A percentile compares a stretch with the other conserved stretches of the same genome.
phyloP scores from a whole-genome alignment of 768 basidiomycete genomes.

The Termitomyces sp. region DNA sequence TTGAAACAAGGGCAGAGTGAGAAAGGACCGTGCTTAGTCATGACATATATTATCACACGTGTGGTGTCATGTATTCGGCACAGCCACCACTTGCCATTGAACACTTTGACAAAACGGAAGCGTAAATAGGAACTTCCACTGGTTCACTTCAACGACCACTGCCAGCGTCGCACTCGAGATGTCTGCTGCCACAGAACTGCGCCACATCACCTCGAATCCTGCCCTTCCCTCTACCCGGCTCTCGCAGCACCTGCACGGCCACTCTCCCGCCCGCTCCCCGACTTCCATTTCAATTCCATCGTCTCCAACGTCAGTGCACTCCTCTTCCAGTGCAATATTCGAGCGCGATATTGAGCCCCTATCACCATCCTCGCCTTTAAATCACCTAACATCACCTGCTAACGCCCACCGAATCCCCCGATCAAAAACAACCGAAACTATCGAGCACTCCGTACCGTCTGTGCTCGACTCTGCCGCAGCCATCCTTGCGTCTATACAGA shows the following conservation, averaged over 20 bases:
- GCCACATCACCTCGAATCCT: constrained; percentile 54
- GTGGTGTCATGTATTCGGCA: neutral
- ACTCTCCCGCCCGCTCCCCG: constrained; percentile 47
- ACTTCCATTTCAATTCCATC: constrained; percentile 82
- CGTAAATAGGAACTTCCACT: neutral
- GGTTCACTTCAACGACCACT: constrained; percentile 1
- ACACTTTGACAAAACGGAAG: neutral
- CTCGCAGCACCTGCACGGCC: constrained; percentile 40
- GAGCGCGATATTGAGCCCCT: constrained; percentile 86
- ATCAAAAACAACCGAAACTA: constrained; percentile 67
- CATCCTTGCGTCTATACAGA: constrained; percentile 49
- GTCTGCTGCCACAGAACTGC: constrained; percentile 37
- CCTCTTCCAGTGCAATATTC: constrained; percentile 87
- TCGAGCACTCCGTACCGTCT: constrained; percentile 81
- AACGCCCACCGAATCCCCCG: constrained; percentile 78
- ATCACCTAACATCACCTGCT: constrained; percentile 21
- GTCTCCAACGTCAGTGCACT: constrained; percentile 77
- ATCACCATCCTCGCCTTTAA: constrained; percentile 29
- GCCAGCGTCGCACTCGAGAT: constrained; percentile 1
- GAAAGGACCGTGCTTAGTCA: neutral
- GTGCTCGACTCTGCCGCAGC: constrained; percentile 84
- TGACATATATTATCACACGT: neutral
- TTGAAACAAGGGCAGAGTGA: neutral
- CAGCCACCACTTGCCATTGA: neutral
- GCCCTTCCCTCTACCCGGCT: constrained; percentile 40